These are phyloP conservation scores for Fistulinella prunicolor DNA, from an alignment of 768 basidiomycete species.

Conservation along the genomic window DNA sequence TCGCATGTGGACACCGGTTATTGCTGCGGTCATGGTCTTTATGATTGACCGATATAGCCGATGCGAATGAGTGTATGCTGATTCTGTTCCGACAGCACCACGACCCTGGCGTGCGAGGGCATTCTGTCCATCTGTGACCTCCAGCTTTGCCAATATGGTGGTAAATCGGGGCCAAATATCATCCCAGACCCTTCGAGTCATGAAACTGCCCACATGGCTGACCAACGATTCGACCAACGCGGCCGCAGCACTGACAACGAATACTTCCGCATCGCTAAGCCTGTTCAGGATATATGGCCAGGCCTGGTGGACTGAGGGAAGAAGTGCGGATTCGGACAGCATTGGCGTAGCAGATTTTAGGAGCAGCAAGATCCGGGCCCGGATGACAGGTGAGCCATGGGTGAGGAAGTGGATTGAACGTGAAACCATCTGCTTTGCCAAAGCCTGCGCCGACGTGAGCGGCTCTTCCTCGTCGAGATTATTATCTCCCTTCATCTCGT, in stretches of 20 bases:
- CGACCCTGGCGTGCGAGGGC: conserved; percentile 60
- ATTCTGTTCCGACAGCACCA: conserved; percentile 56
- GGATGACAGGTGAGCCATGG: conserved; percentile 82
- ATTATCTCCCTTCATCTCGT: conserved; percentile 13
- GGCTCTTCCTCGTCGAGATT: conserved; percentile 42
- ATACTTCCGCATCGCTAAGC: conserved; percentile 67
- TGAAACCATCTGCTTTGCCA: conserved; percentile 82
- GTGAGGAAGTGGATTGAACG: conserved; percentile 90
- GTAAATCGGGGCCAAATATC: conserved; percentile 89
- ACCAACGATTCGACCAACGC: conserved; percentile 70
- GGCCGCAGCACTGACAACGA: conserved; percentile 77
- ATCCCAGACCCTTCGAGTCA: conserved; percentile 83
- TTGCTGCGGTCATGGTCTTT: conserved; percentile 65
- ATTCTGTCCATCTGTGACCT: conserved; percentile 58
- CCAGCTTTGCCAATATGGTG: conserved; percentile 55
- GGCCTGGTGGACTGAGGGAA: conserved; percentile 81
- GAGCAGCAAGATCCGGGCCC: conserved; percentile 76
- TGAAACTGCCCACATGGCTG: conserved; percentile 74
- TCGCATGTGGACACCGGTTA: conserved; percentile 63
- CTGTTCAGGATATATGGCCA: conserved; percentile 96
- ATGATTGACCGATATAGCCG: conserved; percentile 76
- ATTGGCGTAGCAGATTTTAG: conserved; percentile 73
- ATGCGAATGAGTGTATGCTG: conserved; percentile 79
- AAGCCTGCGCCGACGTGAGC: conserved; percentile 65
- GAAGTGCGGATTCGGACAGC: conserved; percentile 65